Evolutionary conservation across 2,329 filamentous ascomycete genomes (phyloP), one percentile per base, ranked within the genome.

Genomic region (Biscogniauxia sp.): DNA sequence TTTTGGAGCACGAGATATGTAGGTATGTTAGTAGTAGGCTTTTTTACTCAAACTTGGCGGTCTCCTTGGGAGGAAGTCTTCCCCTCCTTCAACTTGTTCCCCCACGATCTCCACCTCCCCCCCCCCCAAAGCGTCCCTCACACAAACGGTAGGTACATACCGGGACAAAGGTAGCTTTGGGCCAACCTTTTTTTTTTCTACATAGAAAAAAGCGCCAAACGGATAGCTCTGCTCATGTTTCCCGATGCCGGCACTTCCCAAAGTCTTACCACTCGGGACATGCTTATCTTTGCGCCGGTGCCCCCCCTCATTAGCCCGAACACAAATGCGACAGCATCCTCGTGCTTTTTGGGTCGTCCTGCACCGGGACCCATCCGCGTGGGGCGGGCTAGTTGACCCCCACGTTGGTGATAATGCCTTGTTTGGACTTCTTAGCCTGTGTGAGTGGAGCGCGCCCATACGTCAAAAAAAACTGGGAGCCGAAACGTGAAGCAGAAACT

Each of bases 241-340:
- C 50, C 50, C 50, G 50, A 51, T 51, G 50, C 50, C 50, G 50
- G 50, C 50, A 51, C 50, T 51, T 51, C 23, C 23, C n/a, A n/a
- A 20, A 17, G 20, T 25, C 17, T 51, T 51, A 6, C 50, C 50
- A 51, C 15, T 51, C 20, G 19, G 20, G 19, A 13, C 26, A 20
- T 13, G 15, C 50, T 51, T 51, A 51, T 51, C 50, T 20, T 20
- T n/a, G n/a, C 19, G 50, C 19, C 50, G 20, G 50, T 51, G n/a
- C n/a, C n/a, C n/a, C 50, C 20, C 23, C 19, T 13, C 19, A 51
- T 51, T 51, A 20, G 50, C 20, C 20, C 50, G 50, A 20, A 25
- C 20, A 51, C 50, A 25, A 32, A 51, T 25, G 20, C 5, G 50
- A 51, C 50, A 15, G 20, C 20, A 8, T 17, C 19, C 19, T 51